Evolutionary conservation across 2,329 filamentous ascomycete species (phyloP), one percentile per base, ranked within the genome.

Genomic region (Xylaria sp.): DNA sequence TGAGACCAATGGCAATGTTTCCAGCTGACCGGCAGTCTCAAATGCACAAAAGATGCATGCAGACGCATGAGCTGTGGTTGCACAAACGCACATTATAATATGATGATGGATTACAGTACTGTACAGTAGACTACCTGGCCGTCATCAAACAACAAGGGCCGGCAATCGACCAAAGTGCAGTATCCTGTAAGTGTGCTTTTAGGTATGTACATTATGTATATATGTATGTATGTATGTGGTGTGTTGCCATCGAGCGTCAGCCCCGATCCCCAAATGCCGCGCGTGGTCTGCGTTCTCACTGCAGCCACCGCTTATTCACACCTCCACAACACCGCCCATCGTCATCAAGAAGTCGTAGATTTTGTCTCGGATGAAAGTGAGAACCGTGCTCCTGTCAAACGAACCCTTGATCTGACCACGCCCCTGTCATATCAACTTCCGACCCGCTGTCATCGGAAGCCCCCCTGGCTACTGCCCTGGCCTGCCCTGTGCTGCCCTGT

Each of bases 401-500:
- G 61, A 70, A 65, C 64, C 63, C 63, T 62, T 64, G 65, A 66
- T 66, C 67, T 66, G 61, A 62, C 63, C 60, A 65, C 33, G 56
- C 54, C 67, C 66, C 60, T 65, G 65, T 64, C 68, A 58, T 65
- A 61, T 51, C 60, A 53, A 64, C 63, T 67, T 59, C 68, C 62
- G 68, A 66, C 56, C 66, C 66, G 63, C 66, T 66, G 54, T 62
- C 66, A 67, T 68, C 60, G 59, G 49, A 58, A 56, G 46, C 48
- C 60, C 65, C n/a, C 61, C 65, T 61, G 54, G 51, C 49, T n/a
- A n/a, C n/a, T 53, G 25, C 23, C n/a, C 38, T 41, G 38, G 17
- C 4, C 17, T 54, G 51, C 51, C 58, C 43, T 38, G 40, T 62
- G 58, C 17, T 54, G 51, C 51, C 58, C 43, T 38, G 40, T 62